Conservation (phyloP, 2,329 filamentous ascomycete species). For the Anthostomella pinea region DNA sequence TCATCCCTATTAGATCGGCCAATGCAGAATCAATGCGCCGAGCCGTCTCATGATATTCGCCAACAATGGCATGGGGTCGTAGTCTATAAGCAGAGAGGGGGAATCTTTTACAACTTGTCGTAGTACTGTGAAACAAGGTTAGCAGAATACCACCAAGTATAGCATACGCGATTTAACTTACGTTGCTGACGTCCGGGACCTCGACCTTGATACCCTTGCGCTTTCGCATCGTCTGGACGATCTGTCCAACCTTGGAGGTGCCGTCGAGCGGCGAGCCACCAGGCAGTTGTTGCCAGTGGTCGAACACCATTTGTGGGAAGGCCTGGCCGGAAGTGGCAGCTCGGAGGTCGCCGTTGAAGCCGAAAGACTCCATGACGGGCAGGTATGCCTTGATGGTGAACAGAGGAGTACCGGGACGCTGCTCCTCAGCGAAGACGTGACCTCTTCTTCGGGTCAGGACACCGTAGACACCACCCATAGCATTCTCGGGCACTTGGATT, state of each 20-base stretch:
- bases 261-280: slow-evolving; percentile 88
- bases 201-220: slow-evolving; percentile 99
- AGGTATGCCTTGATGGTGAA: slow-evolving; percentile 99
- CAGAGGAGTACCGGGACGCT: slow-evolving; percentile 96
- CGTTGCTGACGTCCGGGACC: slow-evolving; percentile 91
- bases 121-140: slow-evolving; percentile 71
- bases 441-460: slow-evolving; percentile 96
- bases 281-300: slow-evolving; percentile 96
- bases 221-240: slow-evolving; percentile 91
- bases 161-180: slow-evolving; percentile 53
- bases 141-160: slow-evolving; percentile 25
- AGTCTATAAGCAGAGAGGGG: slow-evolving; percentile 43
- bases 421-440: slow-evolving; percentile 98
- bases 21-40: slow-evolving; percentile 25
- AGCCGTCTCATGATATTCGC: slow-evolving; percentile 41
- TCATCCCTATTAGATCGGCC: slow-evolving; percentile 22
- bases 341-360: slow-evolving; percentile 97
- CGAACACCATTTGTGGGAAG: slow-evolving; percentile 98
- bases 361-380: slow-evolving; percentile 95
- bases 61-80: slow-evolving; percentile 42
- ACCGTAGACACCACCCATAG: slow-evolving; percentile 99
- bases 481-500: slow-evolving; percentile 96
- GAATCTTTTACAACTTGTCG: slow-evolving; percentile 86
- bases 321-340: slow-evolving; percentile 92
- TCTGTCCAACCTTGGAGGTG: slow-evolving; percentile 75